Evolutionary conservation across 1,284 basidiomycete genomes (phyloP), one percentile per base, ranked within the genome.

Genomic region (Trametes hirsuta): DNA sequence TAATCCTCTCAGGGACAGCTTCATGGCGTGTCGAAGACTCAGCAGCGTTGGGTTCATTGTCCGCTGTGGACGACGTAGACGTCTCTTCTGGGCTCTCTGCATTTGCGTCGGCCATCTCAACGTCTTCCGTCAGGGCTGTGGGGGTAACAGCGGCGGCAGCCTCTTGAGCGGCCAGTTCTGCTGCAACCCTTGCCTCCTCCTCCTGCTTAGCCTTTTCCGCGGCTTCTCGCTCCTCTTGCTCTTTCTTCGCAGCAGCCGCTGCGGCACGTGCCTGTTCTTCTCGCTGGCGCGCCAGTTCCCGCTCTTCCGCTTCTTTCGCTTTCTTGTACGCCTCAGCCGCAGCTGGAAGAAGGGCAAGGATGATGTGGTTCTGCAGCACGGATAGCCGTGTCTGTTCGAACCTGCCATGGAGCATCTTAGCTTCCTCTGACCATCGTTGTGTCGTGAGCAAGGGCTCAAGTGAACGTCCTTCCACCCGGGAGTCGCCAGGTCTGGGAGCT

Each of bases 361-460:
- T 77, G 47, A 95, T 79, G 68, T 97, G 90, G 65, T 90, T 91
- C 24, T 80, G 78, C 24, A 96, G 72, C 68, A 86, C 88, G 15
- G 79, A 78, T n/a, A 86, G 79, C 21, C 94, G 82, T 66, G 90
- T 85, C 25, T 80, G 76, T 15, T 88, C 83, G 60, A 90, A 87
- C 66, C 87, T 84, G 37, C 91, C 87, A 59, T 95, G 87, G 14
- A 94, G 79, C 53, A 93, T 88, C 67, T 90, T 91, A 56, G 86
- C 86, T 74, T 97, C 96, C 69, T 98, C 95, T 1, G 84, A 78
- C 96, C 97, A 98, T 47, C 97, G 85, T 69, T 93, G 90, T n/a
- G 88, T 72, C 0, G 97, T 98, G 10, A 90, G 77, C 60, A 93
- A 76, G 3, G 95, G 95, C 52, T 91, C 87, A 52, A 93, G 84